Evolutionary conservation across 2,329 filamentous ascomycete genomes (phyloP).

Genomic region (Kalaharituber pfeilii): DNA sequence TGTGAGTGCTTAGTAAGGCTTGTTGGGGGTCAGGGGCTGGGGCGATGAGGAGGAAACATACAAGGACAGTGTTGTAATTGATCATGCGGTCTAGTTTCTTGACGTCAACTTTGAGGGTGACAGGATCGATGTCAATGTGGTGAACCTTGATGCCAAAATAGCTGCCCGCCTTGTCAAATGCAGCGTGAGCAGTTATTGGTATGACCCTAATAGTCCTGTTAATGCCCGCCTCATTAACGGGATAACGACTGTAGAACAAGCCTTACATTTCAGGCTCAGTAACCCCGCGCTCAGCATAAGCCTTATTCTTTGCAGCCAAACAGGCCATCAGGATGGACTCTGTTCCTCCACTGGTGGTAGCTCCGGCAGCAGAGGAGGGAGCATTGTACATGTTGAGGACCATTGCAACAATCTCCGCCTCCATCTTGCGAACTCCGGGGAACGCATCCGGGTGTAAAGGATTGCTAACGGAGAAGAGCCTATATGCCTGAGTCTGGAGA

Average conservation of each 20-base stretch:
- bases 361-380: constrained; percentile 67
- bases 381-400: constrained; percentile 77
- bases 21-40: neutral
- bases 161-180: constrained; percentile 83
- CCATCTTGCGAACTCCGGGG: constrained; percentile 96
- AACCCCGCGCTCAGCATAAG: constrained; percentile 64
- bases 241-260: constrained; percentile 16
- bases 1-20: neutral
- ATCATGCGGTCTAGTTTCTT: constrained; percentile 63
- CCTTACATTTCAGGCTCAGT: constrained; percentile 92
- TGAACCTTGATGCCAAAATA: constrained; percentile 97
- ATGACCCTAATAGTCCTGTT: constrained; percentile 49
- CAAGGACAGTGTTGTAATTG: constrained; percentile 78
- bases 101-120: constrained; percentile 68
- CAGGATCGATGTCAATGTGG: constrained; percentile 69
- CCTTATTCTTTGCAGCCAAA: constrained; percentile 76
- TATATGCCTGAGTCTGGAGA: constrained; percentile 83
- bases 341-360: constrained; percentile 81
- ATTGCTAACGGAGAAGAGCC: constrained; percentile 85
- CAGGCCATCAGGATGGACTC: constrained; percentile 96
- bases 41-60: neutral
- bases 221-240: constrained; percentile 24
- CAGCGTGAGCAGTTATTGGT: constrained; percentile 84
- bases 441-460: constrained; percentile 98
- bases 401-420: constrained; percentile 95